Base-by-base conservation (phyloP, 805 yeast genomes). In the Candida arabinofermentans region DNA sequence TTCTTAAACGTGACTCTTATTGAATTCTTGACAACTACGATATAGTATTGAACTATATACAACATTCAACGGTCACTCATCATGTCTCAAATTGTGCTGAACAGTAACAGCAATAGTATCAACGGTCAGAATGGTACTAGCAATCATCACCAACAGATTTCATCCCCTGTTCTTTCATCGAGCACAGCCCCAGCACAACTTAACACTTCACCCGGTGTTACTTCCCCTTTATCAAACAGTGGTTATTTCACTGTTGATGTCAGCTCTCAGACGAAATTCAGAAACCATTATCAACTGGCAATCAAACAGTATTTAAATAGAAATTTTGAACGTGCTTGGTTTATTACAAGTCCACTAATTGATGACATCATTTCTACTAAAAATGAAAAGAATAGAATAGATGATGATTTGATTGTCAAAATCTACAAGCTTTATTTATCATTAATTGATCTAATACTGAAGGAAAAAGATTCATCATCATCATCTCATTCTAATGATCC, bases 291-390 rank as follows among this genome's bases (percentile, higher is more conserved):
- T 48, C 69, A 69, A 40, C 52, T 67, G 39, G 72, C 74, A 1
- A 65, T 70, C 38, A 67, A 65, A 44, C 65, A 63, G 45, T 70
- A 70, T 44, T 47, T 70, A 31, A 69, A 68, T 39, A 51, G 62
- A 37, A 54, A 57, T 30, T 63, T 63, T 39, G 40, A 40, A 18
- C 41, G 49, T 9, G 53, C 66, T 3, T 62, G 65, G 62, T 45
- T 41, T 13, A 43, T 59, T 5, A 43, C 52, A 7, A 26, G 32
- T 16, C 56, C 59, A 2, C 27, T 60, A 31, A 43, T 62, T 2
- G 27, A 42, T 13, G 56, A 49, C 5, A 39, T 54, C 8, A 32
- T 45, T 7, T 34, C 34, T 8, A 39, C 43, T 6, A 37, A 39
- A 17, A 34, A 8, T 30, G 42, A 26, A 14, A 29, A 17, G 5